Evolutionary conservation across 2,329 filamentous ascomycete genomes (phyloP), one percentile per base, ranked within the genome.

Genomic region (Berkeleyomyces basicola): DNA sequence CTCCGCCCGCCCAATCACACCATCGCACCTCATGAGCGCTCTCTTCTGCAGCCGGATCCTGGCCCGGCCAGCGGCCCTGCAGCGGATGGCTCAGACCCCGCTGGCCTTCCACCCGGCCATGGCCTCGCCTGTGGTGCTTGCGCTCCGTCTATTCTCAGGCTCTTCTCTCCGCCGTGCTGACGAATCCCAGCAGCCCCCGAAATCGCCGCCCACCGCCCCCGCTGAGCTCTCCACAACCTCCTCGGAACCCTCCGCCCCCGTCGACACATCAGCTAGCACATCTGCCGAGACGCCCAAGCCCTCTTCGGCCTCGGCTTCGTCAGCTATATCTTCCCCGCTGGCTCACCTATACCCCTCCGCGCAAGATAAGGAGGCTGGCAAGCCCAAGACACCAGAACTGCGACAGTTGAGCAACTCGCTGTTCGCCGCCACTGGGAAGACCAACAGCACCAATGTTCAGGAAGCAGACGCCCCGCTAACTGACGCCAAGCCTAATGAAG

Each of bases 111-210:
- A 53, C 16, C 39, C 33, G 7, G 36, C 63, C 51, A 36, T 59
- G 40, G 40, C 40, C 10, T 23, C 42, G 23, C 59, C 64, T 61
- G 31, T 51, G 62, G 39, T 64, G 59, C 42, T 44, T 62, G 37
- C 64, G 61, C 9, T 58, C 66, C 44, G 65, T 66, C 65, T 65
- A 68, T 64, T 68, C 64, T 65, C 53, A 33, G 59, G 64, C 64
- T 63, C 67, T 57, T 62, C 67, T 66, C 63, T 61, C 64, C 58
- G 64, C 64, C 66, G 46, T 65, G 60, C 53, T 47, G 61, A 64
- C 42, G 55, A 63, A 59, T 36, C 42, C 10, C 55, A 57, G 3
- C 37, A 4, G 31, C 51, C 58, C 14, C 9, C 47, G 2, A 10
- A 23, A 11, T n/a, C 44, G 23, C 31, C 44, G 31, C 16, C 23